Evolutionary conservation across 495 filamentous ascomycete species (phyloP).

Genomic region (Clavariopsis aquatica): DNA sequence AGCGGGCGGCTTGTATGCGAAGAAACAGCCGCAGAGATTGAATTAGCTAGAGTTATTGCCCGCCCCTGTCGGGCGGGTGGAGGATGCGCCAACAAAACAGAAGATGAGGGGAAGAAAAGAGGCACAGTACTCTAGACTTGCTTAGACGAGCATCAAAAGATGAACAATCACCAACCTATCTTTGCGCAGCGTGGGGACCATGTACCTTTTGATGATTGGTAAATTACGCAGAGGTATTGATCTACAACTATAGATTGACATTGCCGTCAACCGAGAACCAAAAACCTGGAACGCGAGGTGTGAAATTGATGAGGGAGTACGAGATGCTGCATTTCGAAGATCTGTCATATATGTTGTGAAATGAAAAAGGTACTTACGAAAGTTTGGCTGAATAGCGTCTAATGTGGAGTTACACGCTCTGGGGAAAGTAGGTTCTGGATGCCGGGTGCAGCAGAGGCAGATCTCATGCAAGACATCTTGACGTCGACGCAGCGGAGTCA

Average conservation of each 20-base stretch:
- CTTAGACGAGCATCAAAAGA: conserved; percentile 4
- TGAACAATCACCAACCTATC: conserved; percentile 9
- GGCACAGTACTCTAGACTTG: not conserved
- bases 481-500: conserved; percentile 19
- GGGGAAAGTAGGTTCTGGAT: conserved; percentile 2
- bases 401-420: not conserved
- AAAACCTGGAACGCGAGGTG: conserved; percentile 21
- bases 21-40: not conserved
- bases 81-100: not conserved
- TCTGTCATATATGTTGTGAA: conserved; percentile 18
- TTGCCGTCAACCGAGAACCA: conserved; percentile 21
- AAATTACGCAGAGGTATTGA: conserved; percentile 9
- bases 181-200: conserved; percentile 1
- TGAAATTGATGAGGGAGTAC: conserved; percentile 17
- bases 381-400: conserved; percentile 19
- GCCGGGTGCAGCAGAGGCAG: not conserved
- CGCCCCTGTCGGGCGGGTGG: conserved; percentile 1
- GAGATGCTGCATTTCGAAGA: conserved; percentile 24
- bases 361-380: conserved; percentile 8
- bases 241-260: conserved; percentile 18
- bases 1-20: not conserved
- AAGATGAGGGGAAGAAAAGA: not conserved
- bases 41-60: not conserved
- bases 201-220: conserved; percentile 9
- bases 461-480: conserved; percentile 18